Percentiles rank a stretch among this genome's conserved stretches.
Conservation (phyloP, 768 basidiomycete genomes). For the Lentinula sp. region DNA sequence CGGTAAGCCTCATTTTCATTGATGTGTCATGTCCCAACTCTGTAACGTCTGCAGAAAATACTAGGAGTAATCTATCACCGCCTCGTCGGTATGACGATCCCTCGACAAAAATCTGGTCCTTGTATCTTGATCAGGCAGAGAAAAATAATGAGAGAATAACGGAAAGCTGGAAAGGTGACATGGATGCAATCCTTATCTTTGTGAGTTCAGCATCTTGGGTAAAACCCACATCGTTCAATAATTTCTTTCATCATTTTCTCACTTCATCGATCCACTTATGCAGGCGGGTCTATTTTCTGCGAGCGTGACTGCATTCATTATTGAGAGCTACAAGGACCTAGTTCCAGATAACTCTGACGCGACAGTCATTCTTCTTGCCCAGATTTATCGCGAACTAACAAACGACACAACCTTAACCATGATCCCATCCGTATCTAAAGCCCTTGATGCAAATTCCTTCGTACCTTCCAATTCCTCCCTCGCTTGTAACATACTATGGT, state of each 20-base stretch:
- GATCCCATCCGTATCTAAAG: neutral
- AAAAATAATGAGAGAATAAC: constrained; percentile 24
- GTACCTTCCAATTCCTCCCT: constrained; percentile 22
- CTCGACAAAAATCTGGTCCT: constrained; percentile 31
- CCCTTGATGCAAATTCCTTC: constrained; percentile 12
- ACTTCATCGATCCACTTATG: neutral
- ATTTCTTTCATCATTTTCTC: neutral
- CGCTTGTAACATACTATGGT: constrained; percentile 38
- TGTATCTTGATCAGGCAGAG: constrained; percentile 28
- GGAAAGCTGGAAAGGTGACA: constrained; percentile 33
- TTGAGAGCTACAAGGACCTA: constrained; percentile 30
- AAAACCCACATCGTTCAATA: neutral
- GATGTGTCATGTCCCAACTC: neutral
- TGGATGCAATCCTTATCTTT: constrained; percentile 35
- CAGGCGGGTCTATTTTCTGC: constrained; percentile 37
- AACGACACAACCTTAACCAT: constrained; percentile 9
- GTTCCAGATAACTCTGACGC: constrained; percentile 20
- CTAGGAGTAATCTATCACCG: neutral
- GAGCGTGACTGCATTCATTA: constrained; percentile 31
- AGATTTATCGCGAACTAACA: constrained; percentile 25
- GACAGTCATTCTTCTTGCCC: constrained; percentile 21
- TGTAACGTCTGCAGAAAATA: neutral
- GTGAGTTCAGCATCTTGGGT: constrained; percentile 14
- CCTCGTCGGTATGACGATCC: constrained; percentile 22
- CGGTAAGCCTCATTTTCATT: neutral